Base-by-base conservation (phyloP, 768 basidiomycete species). In the Austroboletus festivus region DNA sequence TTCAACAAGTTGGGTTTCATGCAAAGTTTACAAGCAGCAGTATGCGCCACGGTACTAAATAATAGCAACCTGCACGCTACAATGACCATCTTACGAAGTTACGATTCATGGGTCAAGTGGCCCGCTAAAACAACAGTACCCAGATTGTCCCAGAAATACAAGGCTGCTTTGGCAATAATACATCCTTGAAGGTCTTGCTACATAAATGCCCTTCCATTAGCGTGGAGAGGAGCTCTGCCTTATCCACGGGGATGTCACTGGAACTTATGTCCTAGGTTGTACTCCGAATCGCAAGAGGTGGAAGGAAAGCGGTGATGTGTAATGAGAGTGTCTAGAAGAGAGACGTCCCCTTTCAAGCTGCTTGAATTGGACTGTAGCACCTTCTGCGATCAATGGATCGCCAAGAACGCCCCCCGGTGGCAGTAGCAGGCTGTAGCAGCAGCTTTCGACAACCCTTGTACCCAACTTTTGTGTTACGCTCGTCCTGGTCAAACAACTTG, bases 121-220 rank as follows among this genome's bases (percentile, higher is more conserved):
- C 30, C 9, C 28, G 52, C 18, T 45, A 44, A 21, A 38, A 43
- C 6, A 49, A 28, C n/a, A 70, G 30, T 1, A 49, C 56, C 55
- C 61, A 64, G 11, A 71, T 37, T 1, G 68, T 65, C 3, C 54
- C 33, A 70, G 45, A 22, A 69, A 26, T 5, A 68, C 71, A 46
- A 70, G 67, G 0, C 70, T 20, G 21, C 2, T 19, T 31, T 24
- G 3, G 23, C 0, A 28, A 18, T 11, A 19, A 37, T 22, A 18
- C 7, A 11, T 28, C 11, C 16, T 13, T 9, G 13, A 24, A 12
- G 9, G 3, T 28, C 35, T 46, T 50, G 60, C 60, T 61, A 35
- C 63, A 60, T 21, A 62, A 22, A 3, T 53, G n/a, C 1, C 40
- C 52, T 37, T 62, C 61, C 43, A 63, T 23, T 7, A 63, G 4